phyloP scores from a whole-genome alignment of 139 green algal species.

The Trebouxia sp. region DNA sequence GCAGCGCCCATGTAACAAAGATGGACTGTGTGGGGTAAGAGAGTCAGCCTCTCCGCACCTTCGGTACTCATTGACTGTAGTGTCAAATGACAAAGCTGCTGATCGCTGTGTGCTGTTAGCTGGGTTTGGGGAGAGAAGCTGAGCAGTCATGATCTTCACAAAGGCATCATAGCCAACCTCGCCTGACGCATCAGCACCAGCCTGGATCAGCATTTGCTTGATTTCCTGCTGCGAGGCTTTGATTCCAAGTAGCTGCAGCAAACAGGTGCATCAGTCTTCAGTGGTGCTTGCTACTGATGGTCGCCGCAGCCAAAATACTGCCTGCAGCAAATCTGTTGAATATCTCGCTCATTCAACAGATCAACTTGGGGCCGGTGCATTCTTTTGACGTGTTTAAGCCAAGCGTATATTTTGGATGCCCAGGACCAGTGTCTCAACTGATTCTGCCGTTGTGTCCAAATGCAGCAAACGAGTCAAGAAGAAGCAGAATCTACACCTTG shows the following conservation, averaged over 20 bases:
- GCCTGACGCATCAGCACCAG: constrained; percentile 62
- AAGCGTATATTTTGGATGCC: no score
- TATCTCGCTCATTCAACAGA: no score
- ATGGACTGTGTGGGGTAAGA: no score
- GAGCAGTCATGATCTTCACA: constrained; percentile 33
- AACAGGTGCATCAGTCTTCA: no score
- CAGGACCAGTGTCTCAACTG: no score
- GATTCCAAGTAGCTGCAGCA: constrained; percentile 37
- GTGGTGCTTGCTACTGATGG: no score
- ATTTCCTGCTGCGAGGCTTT: constrained; percentile 40
- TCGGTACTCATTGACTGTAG: constrained; percentile 4
- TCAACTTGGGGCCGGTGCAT: no score
- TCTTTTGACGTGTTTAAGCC: no score
- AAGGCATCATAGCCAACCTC: constrained; percentile 71
- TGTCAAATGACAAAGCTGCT: neutral
- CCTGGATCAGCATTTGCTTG: constrained; percentile 61
- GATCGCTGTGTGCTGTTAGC: neutral
- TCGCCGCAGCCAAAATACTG: no score
- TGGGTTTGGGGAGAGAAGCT: neutral
- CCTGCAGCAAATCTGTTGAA: neutral
- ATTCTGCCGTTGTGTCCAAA: no score
- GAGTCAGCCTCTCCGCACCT: neutral
- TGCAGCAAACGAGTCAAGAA: no score
- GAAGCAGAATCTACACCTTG: neutral
- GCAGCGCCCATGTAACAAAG: no score